These are phyloP conservation scores for Penicillium sp. DNA, from an alignment of 2,329 filamentous ascomycete species.

Conservation along the genomic window DNA sequence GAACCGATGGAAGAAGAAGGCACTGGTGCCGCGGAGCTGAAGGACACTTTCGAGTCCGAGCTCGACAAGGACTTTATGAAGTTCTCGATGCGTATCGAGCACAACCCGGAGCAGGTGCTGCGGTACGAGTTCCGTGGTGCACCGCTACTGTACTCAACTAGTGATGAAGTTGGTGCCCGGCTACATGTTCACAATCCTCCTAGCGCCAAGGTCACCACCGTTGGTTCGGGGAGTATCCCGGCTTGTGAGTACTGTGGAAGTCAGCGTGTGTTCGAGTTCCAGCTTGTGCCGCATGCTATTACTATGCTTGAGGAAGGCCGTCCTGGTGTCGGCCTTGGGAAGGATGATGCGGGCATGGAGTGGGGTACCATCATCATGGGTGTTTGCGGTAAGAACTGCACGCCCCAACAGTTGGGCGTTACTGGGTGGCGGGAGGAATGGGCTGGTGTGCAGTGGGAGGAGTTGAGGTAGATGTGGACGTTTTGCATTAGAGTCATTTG, in stretches of 20 bases:
- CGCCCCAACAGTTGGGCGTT: slow-evolving; percentile 58
- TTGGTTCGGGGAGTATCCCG: slow-evolving; percentile 55
- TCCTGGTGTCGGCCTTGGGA: slow-evolving; percentile 54
- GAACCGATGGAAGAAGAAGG: slow-evolving; percentile 38
- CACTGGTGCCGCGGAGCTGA: slow-evolving; percentile 44
- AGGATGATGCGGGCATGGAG: slow-evolving; percentile 78
- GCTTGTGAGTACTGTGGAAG: slow-evolving; percentile 73
- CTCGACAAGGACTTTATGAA: slow-evolving; percentile 76
- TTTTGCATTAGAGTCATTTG: not conserved
- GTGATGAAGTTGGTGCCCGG: slow-evolving; percentile 68
- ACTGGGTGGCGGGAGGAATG: slow-evolving; percentile 89
- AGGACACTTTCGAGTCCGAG: slow-evolving; percentile 71
- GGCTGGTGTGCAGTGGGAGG: slow-evolving; percentile 98
- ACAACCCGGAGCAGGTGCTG: slow-evolving; percentile 80
- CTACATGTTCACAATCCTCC: slow-evolving; percentile 41
- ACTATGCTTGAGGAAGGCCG: slow-evolving; percentile 78
- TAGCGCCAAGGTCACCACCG: slow-evolving; percentile 27
- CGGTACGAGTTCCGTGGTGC: slow-evolving; percentile 73
- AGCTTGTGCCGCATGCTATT: slow-evolving; percentile 88
- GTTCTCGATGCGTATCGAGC: slow-evolving; percentile 72
- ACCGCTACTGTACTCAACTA: slow-evolving; percentile 77
- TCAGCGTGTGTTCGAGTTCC: slow-evolving; percentile 80
- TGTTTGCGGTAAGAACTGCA: slow-evolving; percentile 79
- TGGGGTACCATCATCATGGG: slow-evolving; percentile 92
- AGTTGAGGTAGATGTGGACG: slow-evolving; percentile 40